Evolutionary conservation across 768 basidiomycete species (phyloP).

Genomic region (Lactarius trivialis): DNA sequence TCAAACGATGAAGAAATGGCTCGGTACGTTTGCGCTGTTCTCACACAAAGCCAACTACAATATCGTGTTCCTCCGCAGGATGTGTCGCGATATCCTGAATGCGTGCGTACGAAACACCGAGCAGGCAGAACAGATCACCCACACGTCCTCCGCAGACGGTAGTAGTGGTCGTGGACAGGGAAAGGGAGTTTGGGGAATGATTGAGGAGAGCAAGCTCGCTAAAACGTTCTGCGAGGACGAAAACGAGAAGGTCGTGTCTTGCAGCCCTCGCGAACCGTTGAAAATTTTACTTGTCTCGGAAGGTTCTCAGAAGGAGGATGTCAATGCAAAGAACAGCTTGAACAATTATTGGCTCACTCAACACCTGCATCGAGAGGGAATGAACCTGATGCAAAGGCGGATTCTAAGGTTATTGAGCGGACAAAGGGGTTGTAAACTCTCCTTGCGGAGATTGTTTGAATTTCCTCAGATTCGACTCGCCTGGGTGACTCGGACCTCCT

Average conservation of each 20-base stretch:
- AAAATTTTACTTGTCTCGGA: conserved; percentile 19
- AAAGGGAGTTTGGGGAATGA: conserved; percentile 79
- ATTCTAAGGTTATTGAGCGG: conserved; percentile 41
- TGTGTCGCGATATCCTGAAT: conserved; percentile 86
- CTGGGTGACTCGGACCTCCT: conserved; percentile 69
- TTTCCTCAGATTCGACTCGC: conserved; percentile 49
- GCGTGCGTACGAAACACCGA: conserved; percentile 88
- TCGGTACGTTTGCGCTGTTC: conserved; percentile 36
- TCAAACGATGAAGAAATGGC: conserved; percentile 78
- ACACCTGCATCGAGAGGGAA: conserved; percentile 23
- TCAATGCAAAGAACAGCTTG: conserved; percentile 28
- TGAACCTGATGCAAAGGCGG: conserved; percentile 17
- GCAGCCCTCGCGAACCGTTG: conserved; percentile 22
- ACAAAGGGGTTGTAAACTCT: conserved; percentile 48
- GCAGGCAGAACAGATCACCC: conserved; percentile 50
- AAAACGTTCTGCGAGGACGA: conserved; percentile 55
- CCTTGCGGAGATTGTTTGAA: conserved; percentile 47
- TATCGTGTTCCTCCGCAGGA: conserved; percentile 34
- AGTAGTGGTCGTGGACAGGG: conserved; percentile 45
- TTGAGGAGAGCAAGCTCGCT: too few species aligned
- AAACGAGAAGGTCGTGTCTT: conserved; percentile 45
- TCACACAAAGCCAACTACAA: not conserved
- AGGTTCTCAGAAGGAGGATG: conserved; percentile 32
- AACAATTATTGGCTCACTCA: conserved; percentile 26
- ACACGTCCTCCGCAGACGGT: conserved; percentile 24